A percentile compares a stretch with the other conserved stretches of the same genome.
Conservation (phyloP, 164 flowering plant genomes). For the Stephania cephalantha region DNA sequence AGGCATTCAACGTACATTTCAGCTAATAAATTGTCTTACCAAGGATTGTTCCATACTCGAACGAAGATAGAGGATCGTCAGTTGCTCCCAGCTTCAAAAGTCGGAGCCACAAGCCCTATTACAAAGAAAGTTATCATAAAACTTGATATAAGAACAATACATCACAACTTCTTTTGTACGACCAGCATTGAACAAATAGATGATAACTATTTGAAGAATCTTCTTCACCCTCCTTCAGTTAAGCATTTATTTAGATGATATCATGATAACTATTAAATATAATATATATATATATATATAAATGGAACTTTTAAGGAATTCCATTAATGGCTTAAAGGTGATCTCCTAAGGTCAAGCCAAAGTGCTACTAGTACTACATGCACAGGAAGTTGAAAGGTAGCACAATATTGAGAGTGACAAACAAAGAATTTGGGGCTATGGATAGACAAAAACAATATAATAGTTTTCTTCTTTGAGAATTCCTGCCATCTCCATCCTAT, state of each 20-base stretch:
- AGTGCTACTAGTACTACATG: neutral
- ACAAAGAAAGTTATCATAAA: constrained; percentile 5
- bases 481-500: neutral
- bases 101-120: constrained; percentile 92
- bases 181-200: neutral
- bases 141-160: neutral
- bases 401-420: neutral
- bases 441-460: neutral
- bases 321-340: neutral
- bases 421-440: neutral
- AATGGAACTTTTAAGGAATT: neutral
- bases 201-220: neutral
- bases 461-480: neutral
- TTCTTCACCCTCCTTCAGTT: neutral
- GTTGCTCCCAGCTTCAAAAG: constrained; percentile 89
- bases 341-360: neutral
- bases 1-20: neutral
- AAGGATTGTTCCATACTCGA: constrained; percentile 96
- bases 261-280: too few relatives aligned
- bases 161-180: neutral
- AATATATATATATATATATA: neutral
- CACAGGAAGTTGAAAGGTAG: neutral
- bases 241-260: neutral
- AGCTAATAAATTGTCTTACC: constrained; percentile 38
- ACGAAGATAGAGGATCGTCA: constrained; percentile 98